phyloP scores from a whole-genome alignment of 257 asterid genomes.

The Nicotiana paniculata region DNA sequence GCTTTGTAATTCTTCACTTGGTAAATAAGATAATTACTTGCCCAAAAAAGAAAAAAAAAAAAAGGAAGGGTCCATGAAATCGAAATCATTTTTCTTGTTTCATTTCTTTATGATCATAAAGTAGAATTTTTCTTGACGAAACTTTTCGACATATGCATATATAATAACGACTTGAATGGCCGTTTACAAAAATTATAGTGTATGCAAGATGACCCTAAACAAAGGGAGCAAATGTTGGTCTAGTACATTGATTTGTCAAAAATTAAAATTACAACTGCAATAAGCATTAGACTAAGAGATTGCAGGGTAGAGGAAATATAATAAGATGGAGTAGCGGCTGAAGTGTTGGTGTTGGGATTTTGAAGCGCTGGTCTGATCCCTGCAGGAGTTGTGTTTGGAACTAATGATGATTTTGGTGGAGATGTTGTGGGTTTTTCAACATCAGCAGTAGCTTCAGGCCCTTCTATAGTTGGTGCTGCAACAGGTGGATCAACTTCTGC shows the following conservation, averaged over 20 bases:
- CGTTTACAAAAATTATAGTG: not conserved
- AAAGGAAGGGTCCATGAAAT: no score
- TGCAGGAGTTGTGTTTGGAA: slow-evolving; percentile 38
- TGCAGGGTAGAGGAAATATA: slow-evolving; percentile 9
- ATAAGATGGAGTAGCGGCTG: slow-evolving; percentile 27
- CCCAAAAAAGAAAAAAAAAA: no score
- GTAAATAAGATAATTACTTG: no score
- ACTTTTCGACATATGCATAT: not conserved
- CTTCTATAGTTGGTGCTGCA: slow-evolving; percentile 22
- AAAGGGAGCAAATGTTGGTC: not conserved
- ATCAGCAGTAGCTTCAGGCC: not conserved
- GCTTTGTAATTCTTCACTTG: no score
- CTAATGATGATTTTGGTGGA: slow-evolving; percentile 29
- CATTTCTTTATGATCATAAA: no score
- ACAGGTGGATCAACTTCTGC: slow-evolving; percentile 12
- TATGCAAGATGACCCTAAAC: not conserved
- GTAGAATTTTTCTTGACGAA: no score
- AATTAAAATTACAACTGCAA: slow-evolving; percentile 15
- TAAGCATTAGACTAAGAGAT: slow-evolving; percentile 20
- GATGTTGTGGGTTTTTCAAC: slow-evolving; percentile 27
- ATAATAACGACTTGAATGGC: not conserved
- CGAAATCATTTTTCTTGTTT: no score
- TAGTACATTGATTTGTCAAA: not conserved
- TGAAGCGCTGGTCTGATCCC: slow-evolving; percentile 47
- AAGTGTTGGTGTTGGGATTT: slow-evolving; percentile 23